Conservation (phyloP, 768 basidiomycete species). For the Tylopilus sp. region DNA sequence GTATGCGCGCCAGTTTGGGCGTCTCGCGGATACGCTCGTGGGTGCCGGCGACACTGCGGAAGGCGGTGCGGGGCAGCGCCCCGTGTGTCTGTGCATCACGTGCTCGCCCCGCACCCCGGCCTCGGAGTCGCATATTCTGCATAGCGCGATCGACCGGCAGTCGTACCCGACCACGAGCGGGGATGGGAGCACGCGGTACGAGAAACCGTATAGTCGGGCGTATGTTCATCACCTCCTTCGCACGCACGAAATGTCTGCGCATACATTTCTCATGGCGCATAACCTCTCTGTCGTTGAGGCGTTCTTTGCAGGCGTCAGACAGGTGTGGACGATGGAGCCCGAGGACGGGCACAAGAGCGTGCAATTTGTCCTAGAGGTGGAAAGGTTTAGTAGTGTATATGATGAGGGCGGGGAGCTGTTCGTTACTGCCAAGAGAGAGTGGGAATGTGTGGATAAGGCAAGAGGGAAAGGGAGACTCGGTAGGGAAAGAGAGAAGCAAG, state of each 20-base stretch:
- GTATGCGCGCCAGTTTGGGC: conserved; percentile 60
- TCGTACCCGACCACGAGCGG: conserved; percentile 12
- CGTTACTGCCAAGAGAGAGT: conserved; percentile 48
- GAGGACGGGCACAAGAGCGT: background rate
- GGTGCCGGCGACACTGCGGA: conserved; percentile 9
- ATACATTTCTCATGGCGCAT: conserved; percentile 70
- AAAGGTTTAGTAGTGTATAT: conserved; percentile 48
- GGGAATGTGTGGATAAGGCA: conserved; percentile 65
- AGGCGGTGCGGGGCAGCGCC: background rate
- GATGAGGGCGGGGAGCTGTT: conserved; percentile 47
- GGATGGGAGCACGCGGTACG: conserved; percentile 10
- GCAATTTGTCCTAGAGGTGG: conserved; percentile 44
- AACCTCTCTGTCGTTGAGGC: conserved; percentile 65
- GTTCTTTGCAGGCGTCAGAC: conserved; percentile 62
- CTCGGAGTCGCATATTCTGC: conserved; percentile 37
- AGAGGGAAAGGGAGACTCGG: conserved; percentile 74
- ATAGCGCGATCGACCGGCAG: conserved; percentile 41
- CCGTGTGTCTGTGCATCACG: conserved; percentile 49
- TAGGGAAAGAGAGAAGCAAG: conserved; percentile 52
- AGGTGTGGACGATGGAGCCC: conserved; percentile 19
- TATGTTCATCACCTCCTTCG: conserved; percentile 84
- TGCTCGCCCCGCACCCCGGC: conserved; percentile 47
- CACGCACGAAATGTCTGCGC: conserved; percentile 89
- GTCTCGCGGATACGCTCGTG: conserved; percentile 42
- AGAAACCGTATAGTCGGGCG: conserved; percentile 44